Evolutionary conservation across 176 grass and related monocot genomes (phyloP).

Genomic region (Echinochloa phyllopogon): DNA sequence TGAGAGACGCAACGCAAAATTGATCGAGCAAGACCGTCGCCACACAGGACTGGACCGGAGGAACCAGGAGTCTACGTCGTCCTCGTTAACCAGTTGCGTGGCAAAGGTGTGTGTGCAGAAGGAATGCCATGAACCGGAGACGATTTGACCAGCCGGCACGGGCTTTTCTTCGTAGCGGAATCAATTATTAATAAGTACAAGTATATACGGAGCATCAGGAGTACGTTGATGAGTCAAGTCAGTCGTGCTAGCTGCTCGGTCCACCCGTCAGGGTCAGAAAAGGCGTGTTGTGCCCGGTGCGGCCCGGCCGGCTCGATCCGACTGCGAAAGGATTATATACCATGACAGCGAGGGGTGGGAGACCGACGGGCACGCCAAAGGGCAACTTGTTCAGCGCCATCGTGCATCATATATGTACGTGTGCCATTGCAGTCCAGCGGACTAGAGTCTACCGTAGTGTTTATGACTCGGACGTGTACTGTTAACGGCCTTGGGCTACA

Average conservation of each 20-base stretch:
- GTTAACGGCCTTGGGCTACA: too few species aligned
- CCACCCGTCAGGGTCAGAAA: neutral
- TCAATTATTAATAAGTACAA: too few species aligned
- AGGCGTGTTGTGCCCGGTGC: neutral
- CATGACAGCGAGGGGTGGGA: neutral
- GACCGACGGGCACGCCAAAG: neutral
- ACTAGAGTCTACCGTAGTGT: too few species aligned
- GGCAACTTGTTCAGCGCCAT: neutral
- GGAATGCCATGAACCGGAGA: neutral
- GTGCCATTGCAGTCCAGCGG: too few species aligned
- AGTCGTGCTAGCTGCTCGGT: neutral
- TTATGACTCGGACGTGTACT: too few species aligned
- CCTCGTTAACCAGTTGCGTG: too few species aligned
- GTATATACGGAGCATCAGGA: too few species aligned
- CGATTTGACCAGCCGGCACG: neutral
- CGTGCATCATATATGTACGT: neutral
- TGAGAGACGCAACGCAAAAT: too few species aligned
- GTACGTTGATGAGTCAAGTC: too few species aligned
- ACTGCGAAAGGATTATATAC: neutral
- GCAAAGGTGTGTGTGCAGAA: too few species aligned
- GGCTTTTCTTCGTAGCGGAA: neutral
- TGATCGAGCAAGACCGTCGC: neutral
- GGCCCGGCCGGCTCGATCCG: neutral
- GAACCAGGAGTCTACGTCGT: too few species aligned
- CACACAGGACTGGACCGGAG: neutral